These are phyloP conservation scores for Fomitopsis pulvina DNA, from an alignment of 768 basidiomycete genomes.

Conservation along the genomic window DNA sequence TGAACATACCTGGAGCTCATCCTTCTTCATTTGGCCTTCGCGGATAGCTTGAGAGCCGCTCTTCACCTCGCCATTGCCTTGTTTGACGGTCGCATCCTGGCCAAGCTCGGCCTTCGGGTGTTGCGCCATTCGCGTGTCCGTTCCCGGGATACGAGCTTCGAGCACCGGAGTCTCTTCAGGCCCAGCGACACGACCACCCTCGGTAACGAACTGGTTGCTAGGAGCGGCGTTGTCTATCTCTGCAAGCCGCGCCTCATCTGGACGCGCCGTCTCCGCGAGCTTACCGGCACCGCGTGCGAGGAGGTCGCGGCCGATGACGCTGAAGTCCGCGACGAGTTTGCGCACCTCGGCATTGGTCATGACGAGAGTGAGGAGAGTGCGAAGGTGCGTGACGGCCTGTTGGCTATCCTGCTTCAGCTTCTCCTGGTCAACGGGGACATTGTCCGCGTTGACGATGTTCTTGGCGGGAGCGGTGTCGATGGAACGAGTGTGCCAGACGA, in stretches of 20 bases:
- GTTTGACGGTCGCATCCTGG: constrained; percentile 27
- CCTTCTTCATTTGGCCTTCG: constrained; percentile 13
- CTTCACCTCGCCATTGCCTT: constrained; percentile 28
- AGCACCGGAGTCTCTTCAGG: constrained; percentile 42
- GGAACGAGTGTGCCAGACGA: constrained; percentile 73
- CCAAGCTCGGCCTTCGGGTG: constrained; percentile 45
- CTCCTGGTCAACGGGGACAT: constrained; percentile 44
- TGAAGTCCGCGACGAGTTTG: constrained; percentile 78
- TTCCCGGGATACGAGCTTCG: constrained; percentile 38
- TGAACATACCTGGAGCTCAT: constrained; percentile 11
- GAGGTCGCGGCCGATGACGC: constrained; percentile 75
- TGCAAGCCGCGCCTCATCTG: constrained; percentile 53
- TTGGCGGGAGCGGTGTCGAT: constrained; percentile 38
- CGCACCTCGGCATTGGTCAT: constrained; percentile 92
- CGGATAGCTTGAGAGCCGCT: constrained; percentile 20
- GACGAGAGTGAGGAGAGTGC: constrained; percentile 80
- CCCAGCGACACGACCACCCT: constrained; percentile 33
- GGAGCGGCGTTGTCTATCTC: constrained; percentile 66
- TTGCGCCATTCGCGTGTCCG: constrained; percentile 36
- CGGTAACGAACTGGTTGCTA: constrained; percentile 55
- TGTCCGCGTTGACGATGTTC: constrained; percentile 30
- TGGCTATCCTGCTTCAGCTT: constrained; percentile 25
- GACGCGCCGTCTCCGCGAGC: constrained; percentile 63
- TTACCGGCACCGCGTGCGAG: constrained; percentile 69
- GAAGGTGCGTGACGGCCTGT: constrained; percentile 76